Base-by-base conservation (phyloP, 441 rosid species). In the Cnidoscolus chayamansa region DNA sequence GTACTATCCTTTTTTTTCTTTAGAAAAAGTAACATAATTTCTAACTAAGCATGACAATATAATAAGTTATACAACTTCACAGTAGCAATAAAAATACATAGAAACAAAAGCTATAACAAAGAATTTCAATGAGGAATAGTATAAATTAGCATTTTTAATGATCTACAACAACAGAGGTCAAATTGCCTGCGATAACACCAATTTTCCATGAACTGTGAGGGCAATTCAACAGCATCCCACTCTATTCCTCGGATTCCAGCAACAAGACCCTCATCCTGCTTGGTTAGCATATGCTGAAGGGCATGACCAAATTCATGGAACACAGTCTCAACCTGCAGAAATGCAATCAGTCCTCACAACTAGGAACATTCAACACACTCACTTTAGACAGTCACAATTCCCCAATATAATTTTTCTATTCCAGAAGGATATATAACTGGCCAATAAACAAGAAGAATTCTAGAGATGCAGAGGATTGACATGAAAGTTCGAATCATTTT, bases 251-350 rank as follows among this genome's bases (percentile, higher is more conserved):
- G 85, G 57, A 86, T 89, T 76, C 98, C 98, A 84, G 98, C 84
- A 73, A 91, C 93, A 70, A 94, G 87, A 71, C 96, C 91, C 80
- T 94, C 98, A 50, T 94, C 98, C 81, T 87, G 82, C 78, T 83
- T 87, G 77, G 98, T 94, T 73, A 91, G 90, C 98, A 91, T 94
- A 80, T 91, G 97, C 84, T 94, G 97, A 83, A 94, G 96, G 63
- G 96, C 95, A 77, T 94, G 98, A 63, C 98, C 98, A 78, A 94
- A 94, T 86, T 94, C 98, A 84, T 94, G 98, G 80, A 94, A 94
- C 48, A 94, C 95, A 53, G 97, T 90, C 83, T 94, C 94, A 75
- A 94, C 96, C 98, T 94, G 84, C 77, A 75, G 32, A 72, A 62
- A 72, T 20, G 20, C 31, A 63, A 76, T 67, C 50, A 51, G 67